Evolutionary conservation across 441 rosid species (phyloP), one percentile per base, ranked within the genome.

Genomic region (Cnidoscolus chayamansa): DNA sequence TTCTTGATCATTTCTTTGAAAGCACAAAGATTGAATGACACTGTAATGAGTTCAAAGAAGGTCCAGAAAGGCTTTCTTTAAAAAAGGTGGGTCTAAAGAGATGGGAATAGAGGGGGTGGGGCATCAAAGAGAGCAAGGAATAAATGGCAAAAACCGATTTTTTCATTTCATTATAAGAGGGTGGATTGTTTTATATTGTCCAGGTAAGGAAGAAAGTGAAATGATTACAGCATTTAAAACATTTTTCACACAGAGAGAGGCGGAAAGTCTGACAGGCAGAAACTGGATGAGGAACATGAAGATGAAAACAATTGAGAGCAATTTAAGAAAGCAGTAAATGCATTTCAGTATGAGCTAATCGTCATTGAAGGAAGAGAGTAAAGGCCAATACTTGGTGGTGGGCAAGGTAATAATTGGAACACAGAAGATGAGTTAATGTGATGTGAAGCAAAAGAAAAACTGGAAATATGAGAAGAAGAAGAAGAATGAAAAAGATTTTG

Each of bases 1-100:
- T 31, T 73, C 79, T 75, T 73, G 51, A 63, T 51, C 87, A 79
- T 77, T 65, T 63, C 32, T 59, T 73, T n/a, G 2, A 17, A 35
- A 58, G 40, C 47, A 63, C 62, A 50, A 62, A 63, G 73, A 51
- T 67, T 72, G 54, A 68, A 56, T 17, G 17, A 17, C 16, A 31
- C 7, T 30, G n/a, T 63, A 32, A 31, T 68, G 58, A 16, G 19
- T 10, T 74, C 16, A 35, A 75, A 64, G 16, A 68, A 31, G n/a
- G 72, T 54, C 73, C 68, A 32, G 67, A 59, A 74, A 40, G 30
- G 59, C 25, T 61, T 49, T 56, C 32, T 17, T 55, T 51, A 40
- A 11, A 35, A 63, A 40, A 15, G 32, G 63, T 67, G 72, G 71
- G 47, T 43, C 75, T 53, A 67, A 11, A 11, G 7, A 71, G 12